Evolutionary conservation across 1,284 basidiomycete species (phyloP).

Genomic region (Clitocybe nebularis): DNA sequence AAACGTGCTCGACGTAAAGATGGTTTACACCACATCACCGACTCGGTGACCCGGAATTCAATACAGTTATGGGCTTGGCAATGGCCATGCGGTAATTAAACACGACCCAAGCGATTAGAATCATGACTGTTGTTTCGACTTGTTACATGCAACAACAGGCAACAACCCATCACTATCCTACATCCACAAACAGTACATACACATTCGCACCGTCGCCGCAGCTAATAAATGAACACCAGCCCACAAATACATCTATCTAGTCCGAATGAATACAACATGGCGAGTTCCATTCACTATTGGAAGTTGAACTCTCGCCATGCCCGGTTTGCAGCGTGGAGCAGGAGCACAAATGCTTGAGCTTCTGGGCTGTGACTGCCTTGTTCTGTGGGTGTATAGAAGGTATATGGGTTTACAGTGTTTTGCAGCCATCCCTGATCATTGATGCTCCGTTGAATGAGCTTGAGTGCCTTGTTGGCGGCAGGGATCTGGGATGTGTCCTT

Average conservation of each 20-base stretch:
- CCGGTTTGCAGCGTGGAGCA: constrained; percentile 59
- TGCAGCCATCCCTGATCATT: constrained; percentile 48
- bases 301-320: constrained; percentile 6
- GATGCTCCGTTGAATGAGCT: constrained; percentile 34
- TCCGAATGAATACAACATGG: neutral
- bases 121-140: too few relatives aligned
- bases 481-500: constrained; percentile 32
- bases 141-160: too few relatives aligned
- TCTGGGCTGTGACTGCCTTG: constrained; percentile 47
- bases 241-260: neutral
- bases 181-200: neutral
- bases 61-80: too few relatives aligned
- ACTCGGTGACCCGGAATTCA: too few relatives aligned
- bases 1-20: too few relatives aligned
- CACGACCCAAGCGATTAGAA: too few relatives aligned
- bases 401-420: constrained; percentile 61
- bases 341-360: constrained; percentile 64
- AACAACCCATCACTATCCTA: neutral
- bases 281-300: neutral
- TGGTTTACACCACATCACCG: too few relatives aligned
- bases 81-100: too few relatives aligned
- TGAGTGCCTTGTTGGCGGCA: constrained; percentile 38
- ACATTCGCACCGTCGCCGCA: neutral
- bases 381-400: constrained; percentile 40
- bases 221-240: neutral